phyloP scores from a whole-genome alignment of 192 early-diverging fungal genomes.

The Entomortierella beljakovae region DNA sequence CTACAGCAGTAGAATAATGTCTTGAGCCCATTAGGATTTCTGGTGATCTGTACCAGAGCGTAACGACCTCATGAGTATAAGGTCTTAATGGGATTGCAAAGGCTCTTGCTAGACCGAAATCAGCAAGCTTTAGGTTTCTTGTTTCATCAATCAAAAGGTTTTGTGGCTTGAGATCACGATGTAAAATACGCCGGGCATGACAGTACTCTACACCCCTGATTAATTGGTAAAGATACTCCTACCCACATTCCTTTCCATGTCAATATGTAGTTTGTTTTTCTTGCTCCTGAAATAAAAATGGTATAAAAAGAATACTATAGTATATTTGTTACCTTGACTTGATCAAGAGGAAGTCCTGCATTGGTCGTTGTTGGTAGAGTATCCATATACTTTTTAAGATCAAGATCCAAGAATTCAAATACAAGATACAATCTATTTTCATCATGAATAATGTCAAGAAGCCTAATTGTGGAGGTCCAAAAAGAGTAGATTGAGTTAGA shows the following conservation, averaged over 20 bases:
- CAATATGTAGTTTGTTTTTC: no score
- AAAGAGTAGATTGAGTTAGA: background rate
- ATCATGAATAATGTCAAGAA: conserved; percentile 90
- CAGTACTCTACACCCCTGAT: conserved; percentile 91
- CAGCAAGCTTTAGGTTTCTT: conserved; percentile 92
- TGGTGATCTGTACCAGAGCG: conserved; percentile 95
- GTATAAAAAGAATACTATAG: background rate
- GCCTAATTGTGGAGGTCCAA: conserved; percentile 55
- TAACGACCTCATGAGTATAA: conserved; percentile 97
- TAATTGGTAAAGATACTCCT: conserved; percentile 97
- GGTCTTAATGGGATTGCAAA: conserved; percentile 94
- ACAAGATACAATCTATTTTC: conserved; percentile 93
- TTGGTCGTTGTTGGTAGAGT: conserved; percentile 35
- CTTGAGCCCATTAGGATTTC: conserved; percentile 94
- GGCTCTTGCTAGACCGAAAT: conserved; percentile 96
- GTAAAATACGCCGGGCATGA: conserved; percentile 91
- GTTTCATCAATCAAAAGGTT: conserved; percentile 94
- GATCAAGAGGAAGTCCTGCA: conserved; percentile 37
- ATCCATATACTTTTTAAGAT: conserved; percentile 57
- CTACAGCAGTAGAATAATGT: conserved; percentile 92
- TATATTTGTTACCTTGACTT: conserved; percentile 35
- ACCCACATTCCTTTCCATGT: background rate
- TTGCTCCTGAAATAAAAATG: background rate
- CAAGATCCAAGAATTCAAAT: conserved; percentile 96
- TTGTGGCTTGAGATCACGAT: conserved; percentile 98